A percentile compares a stretch with the other conserved stretches of the same genome.
These are phyloP conservation scores for Tetrastigma voinierianum DNA, from an alignment of 164 flowering plant genomes.

Conservation along the genomic window DNA sequence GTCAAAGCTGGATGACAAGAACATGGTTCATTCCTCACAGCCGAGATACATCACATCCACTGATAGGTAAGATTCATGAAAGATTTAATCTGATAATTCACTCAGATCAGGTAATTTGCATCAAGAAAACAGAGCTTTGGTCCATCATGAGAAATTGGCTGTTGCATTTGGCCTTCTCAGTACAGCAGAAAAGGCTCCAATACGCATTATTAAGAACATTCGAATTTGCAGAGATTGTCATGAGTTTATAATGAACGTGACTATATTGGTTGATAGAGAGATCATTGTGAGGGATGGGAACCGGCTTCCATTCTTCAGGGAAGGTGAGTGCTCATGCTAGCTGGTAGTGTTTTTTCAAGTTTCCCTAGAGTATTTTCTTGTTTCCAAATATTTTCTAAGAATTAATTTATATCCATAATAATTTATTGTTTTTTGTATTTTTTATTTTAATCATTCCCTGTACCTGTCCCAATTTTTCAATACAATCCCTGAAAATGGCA, in stretches of 20 bases:
- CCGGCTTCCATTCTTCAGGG: slow-evolving; percentile 45
- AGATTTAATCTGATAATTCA: slow-evolving; percentile 26
- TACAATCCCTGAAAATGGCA: too few species aligned
- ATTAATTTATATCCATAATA: too few species aligned
- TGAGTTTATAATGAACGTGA: slow-evolving; percentile 29
- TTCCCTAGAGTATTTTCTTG: too few species aligned
- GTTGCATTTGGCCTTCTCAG: slow-evolving; percentile 47
- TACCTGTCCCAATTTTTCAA: too few species aligned
- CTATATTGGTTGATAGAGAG: slow-evolving; percentile 29
- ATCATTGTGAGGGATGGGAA: slow-evolving; percentile 47
- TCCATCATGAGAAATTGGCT: slow-evolving; percentile 51
- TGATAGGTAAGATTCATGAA: slow-evolving; percentile 31
- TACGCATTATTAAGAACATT: slow-evolving; percentile 42
- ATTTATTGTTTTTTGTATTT: too few species aligned
- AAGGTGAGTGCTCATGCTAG: slow-evolving; percentile 47
- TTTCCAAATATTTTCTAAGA: too few species aligned
- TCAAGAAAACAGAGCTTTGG: slow-evolving; percentile 15
- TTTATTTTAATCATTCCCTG: too few species aligned
- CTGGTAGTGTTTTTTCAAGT: slow-evolving; percentile 27
- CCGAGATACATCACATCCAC: slow-evolving; percentile 37
- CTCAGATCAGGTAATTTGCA: slow-evolving; percentile 21
- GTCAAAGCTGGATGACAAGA: slow-evolving; percentile 41
- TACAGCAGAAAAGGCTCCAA: slow-evolving; percentile 32
- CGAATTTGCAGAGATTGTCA: slow-evolving; percentile 51
- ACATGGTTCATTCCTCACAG: slow-evolving; percentile 33